Evolutionary conservation across 208 protist species (phyloP), one percentile per base, ranked within the genome.

Genomic region (Plasmodiophora brassicae): DNA sequence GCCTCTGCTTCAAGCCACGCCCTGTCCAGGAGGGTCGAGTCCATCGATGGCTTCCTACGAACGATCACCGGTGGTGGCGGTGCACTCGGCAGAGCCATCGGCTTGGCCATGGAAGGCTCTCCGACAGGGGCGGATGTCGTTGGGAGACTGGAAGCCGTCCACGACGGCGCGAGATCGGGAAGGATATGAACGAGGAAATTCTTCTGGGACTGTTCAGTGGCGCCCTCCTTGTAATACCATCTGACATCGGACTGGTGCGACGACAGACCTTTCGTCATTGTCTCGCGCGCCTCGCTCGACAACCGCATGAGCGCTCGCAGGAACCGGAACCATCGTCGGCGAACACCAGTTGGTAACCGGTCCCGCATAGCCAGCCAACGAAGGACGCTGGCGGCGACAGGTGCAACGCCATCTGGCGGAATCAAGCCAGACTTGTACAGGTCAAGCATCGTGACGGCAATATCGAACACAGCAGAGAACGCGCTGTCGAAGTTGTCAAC

Each of bases 261-360:
- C 5, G 20, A 5, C 32, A 78, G 65, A 5, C 10, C n/a, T 14
- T 5, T 5, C 10, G 32, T n/a, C 10, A 32, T 5, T 14, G 65
- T 32, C 5, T 5, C 5, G 32, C 41, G 32, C n/a, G 32, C 65
- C 20, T 78, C n/a, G 5, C 32, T n/a, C 10, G 5, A 78, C 41
- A 5, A 32, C n/a, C 65, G 5, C 32, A 78, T 5, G n/a, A 44
- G 41, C 20, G 14, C 10, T n/a, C 65, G 65, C 32, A 78, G 32
- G 65, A 78, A 78, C n/a, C 41, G 65, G n/a, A 78, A 78, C 65
- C 65, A 78, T 36, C 65, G 65, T 38, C 65, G 65, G 5, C 65
- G 5, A 5, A 38, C 41, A 44, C 14, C 5, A 5, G n/a, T 5
- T 44, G 65, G 65, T 38, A 78, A 44, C 32, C 14, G n/a, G 14